A percentile compares a stretch with the other conserved stretches of the same genome.
Evolutionary conservation across 257 asterid species (phyloP).

Genomic region (Lycium ferocissimum): DNA sequence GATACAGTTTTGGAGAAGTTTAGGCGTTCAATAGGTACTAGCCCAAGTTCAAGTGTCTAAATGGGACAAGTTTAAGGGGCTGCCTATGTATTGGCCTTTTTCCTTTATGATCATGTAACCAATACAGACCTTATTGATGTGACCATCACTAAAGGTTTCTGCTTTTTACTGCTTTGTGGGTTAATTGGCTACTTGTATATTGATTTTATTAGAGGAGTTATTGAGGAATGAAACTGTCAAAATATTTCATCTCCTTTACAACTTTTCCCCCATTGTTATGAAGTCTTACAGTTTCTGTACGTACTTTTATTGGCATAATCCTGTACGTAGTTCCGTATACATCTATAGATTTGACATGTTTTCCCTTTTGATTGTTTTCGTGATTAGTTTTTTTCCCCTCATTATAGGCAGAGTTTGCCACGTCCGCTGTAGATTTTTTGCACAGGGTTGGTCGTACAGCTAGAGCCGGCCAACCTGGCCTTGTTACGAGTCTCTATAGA

Average conservation of each 20-base stretch:
- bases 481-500: slow-evolving; percentile 80
- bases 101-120: not conserved
- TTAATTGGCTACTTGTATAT: not conserved
- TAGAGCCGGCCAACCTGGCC: slow-evolving; percentile 92
- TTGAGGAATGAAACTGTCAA: not conserved
- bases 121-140: not conserved
- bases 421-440: slow-evolving; percentile 91
- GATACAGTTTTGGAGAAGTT: too few relatives aligned
- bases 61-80: too few relatives aligned
- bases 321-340: not conserved
- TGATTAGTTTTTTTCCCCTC: not conserved
- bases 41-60: too few relatives aligned
- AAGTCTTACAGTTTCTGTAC: not conserved
- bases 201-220: not conserved
- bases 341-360: not conserved
- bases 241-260: not conserved
- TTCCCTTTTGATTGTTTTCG: not conserved
- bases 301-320: not conserved
- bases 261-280: not conserved
- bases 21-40: too few relatives aligned
- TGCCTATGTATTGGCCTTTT: too few relatives aligned
- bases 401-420: slow-evolving; percentile 88
- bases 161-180: not conserved
- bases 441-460: slow-evolving; percentile 99
- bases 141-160: not conserved